Evolutionary conservation across 768 basidiomycete species (phyloP).

Genomic region (Udeniomyces megalosporus): DNA sequence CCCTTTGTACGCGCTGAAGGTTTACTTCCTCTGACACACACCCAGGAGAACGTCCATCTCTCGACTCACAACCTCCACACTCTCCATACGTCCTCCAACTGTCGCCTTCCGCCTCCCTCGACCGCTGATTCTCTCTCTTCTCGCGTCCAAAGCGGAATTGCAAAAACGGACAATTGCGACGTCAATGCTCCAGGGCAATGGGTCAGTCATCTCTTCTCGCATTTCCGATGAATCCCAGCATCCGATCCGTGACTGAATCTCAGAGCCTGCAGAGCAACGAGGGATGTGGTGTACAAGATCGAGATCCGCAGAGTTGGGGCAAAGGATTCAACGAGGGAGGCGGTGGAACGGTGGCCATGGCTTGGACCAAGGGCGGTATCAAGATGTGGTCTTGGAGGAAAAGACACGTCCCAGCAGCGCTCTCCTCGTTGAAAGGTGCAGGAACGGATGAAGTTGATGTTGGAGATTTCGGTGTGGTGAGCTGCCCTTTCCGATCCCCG

Average conservation of each 20-base stretch:
- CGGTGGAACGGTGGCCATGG: not conserved
- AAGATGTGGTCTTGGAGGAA: not conserved
- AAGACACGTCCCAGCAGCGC: not conserved
- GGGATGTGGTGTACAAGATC: not conserved
- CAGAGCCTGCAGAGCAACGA: no score
- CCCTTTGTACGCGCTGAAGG: no score
- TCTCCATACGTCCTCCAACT: not conserved
- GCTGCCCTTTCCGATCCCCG: not conserved
- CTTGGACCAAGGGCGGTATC: conserved; percentile 3
- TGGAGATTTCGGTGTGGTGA: not conserved
- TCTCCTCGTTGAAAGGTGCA: not conserved
- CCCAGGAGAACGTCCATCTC: conserved; percentile 2
- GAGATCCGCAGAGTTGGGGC: not conserved
- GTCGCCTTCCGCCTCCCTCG: not conserved
- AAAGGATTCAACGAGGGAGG: not conserved
- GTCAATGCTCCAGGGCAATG: not conserved
- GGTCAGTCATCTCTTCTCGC: no score
- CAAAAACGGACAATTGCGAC: conserved; percentile 7
- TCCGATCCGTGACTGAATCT: no score
- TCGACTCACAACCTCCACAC: not conserved
- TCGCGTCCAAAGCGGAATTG: not conserved
- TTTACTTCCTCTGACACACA: no score
- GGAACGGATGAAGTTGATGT: not conserved
- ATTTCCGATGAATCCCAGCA: no score
- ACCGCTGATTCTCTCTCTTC: no score